These are phyloP conservation scores for Aspergillus phoenicis DNA, from an alignment of 2,329 filamentous ascomycete genomes.

Conservation along the genomic window DNA sequence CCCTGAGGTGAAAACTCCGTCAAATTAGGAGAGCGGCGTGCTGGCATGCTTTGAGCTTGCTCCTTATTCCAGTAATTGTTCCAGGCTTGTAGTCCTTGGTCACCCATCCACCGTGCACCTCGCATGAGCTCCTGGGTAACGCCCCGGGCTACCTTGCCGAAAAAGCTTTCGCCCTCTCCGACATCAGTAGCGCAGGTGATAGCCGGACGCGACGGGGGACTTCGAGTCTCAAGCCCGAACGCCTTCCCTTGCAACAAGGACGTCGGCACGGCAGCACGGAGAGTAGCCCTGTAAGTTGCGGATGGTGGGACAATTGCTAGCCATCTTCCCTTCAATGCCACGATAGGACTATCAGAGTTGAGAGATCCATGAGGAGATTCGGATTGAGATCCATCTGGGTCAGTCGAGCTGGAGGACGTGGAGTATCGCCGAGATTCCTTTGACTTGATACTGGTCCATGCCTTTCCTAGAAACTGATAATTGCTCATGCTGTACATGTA, in stretches of 20 bases:
- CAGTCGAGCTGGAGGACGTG: conserved; percentile 49
- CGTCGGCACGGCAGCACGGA: conserved; percentile 45
- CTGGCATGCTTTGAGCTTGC: conserved; percentile 30
- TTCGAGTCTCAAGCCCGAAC: conserved; percentile 47
- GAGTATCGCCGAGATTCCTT: conserved; percentile 48
- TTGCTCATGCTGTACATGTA: conserved; percentile 66
- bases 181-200: conserved; percentile 50
- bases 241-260: conserved; percentile 38
- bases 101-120: conserved; percentile 53
- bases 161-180: conserved; percentile 50
- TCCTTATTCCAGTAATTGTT: conserved; percentile 55
- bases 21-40: conserved; percentile 35
- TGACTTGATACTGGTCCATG: conserved; percentile 83
- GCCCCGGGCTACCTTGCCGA: conserved; percentile 52
- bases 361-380: conserved; percentile 37
- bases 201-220: conserved; percentile 45
- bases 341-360: conserved; percentile 40
- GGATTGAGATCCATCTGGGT: conserved; percentile 45
- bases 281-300: conserved; percentile 40
- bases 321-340: conserved; percentile 51
- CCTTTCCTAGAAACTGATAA: conserved; percentile 77
- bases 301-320: conserved; percentile 49
- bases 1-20: conserved; percentile 35
- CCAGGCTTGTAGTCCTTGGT: conserved; percentile 54
- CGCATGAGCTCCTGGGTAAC: conserved; percentile 54